Conservation (phyloP, 768 basidiomycete species). For the Nidularia pulvinata region DNA sequence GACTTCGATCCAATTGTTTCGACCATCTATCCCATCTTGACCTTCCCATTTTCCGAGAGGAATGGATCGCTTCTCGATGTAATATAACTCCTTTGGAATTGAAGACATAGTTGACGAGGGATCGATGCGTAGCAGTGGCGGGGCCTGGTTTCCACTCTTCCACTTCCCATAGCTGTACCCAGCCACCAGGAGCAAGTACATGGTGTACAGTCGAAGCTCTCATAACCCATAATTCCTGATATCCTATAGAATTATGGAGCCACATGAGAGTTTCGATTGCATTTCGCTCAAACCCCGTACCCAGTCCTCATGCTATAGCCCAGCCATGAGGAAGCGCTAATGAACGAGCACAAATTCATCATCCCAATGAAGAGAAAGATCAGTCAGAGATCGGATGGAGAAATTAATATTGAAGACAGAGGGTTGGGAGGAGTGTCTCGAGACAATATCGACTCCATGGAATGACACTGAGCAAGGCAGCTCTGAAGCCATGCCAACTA, state of each 20-base stretch:
- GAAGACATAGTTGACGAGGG: conserved; percentile 4
- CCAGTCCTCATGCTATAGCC: conserved; percentile 13
- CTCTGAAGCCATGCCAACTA: not conserved
- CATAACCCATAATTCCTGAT: too few species aligned
- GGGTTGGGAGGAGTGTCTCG: not conserved
- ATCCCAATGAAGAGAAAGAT: conserved; percentile 11
- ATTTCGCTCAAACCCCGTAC: conserved; percentile 6
- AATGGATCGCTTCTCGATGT: conserved; percentile 3
- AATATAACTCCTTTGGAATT: conserved; percentile 7
- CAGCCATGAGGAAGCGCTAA: conserved; percentile 14
- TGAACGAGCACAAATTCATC: conserved; percentile 12
- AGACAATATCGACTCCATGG: not conserved
- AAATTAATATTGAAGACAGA: conserved; percentile 5
- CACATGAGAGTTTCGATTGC: too few species aligned
- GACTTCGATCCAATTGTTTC: conserved; percentile 9
- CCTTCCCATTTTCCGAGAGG: conserved; percentile 13
- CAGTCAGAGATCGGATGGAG: conserved; percentile 7
- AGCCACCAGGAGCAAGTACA: conserved; percentile 10
- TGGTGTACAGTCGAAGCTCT: too few species aligned
- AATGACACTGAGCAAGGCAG: not conserved
- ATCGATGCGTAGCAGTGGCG: not conserved
- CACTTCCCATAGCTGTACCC: conserved; percentile 12
- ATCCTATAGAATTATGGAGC: too few species aligned
- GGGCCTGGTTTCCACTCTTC: conserved; percentile 5
- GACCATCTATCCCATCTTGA: conserved; percentile 4